Base-by-base conservation (phyloP, 2,329 filamentous ascomycete species). In the Seiridium cupressi region DNA sequence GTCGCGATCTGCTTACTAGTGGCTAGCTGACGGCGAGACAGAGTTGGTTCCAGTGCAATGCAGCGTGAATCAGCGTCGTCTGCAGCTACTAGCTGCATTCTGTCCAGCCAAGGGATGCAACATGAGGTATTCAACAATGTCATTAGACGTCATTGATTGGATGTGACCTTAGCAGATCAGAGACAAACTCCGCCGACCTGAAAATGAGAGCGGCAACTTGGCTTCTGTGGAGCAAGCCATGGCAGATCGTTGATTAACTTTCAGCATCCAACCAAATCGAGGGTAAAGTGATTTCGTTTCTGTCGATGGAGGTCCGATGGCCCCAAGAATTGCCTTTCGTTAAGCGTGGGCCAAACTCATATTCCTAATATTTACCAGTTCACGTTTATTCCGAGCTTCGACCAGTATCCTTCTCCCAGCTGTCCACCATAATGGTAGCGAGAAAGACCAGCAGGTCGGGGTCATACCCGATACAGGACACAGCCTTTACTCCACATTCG, bases 401-500 rank as follows among this genome's bases (percentile, higher is more conserved):
- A 26, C 18, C 42, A 10, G 4, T 44, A 11, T 18, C 5, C 11
- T 6, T 44, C 10, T 13, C 18, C 42, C 42, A 42, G 4, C 36
- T 38, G 32, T 36, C 47, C 11, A 26, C 35, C 11, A 40, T 10
- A 8, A 58, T 51, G 44, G 46, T 26, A n/a, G 46, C 32, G 26
- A 49, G 35, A 49, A 36, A 49, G 13, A 18, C 26, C 4, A 58
- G 44, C 7, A 49, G 46, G 8, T 18, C 32, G 5, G 44, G 44
- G 31, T 58, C 47, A 34, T 58, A 58, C 47, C 55, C 55, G 38
- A 49, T 51, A 11, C 55, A 58, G 42, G 44, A 49, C 44, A 38
- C 55, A 31, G 55, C n/a, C 9, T 58, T 58, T 26, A 9, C 31
- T 31, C 55, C 55, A 13, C 6, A 31, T 35, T 13, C 8, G 35